Evolutionary conservation across 345 rosid species (phyloP).

Genomic region (Gossypium sturtianum): DNA sequence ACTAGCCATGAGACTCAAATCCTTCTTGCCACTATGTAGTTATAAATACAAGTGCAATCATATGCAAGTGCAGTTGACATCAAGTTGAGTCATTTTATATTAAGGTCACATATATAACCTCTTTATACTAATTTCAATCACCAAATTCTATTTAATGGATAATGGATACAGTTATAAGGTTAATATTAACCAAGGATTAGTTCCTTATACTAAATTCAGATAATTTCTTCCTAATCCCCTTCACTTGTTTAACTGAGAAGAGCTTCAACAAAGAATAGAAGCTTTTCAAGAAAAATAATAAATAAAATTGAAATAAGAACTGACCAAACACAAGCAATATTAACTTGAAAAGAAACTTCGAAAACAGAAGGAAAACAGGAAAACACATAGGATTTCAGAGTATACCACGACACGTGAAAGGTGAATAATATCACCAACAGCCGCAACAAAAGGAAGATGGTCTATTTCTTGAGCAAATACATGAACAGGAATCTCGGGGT

Average conservation of each 20-base stretch:
- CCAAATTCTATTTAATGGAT: neutral
- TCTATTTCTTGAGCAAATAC: conserved; percentile 26
- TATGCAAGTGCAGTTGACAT: neutral
- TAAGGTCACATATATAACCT: neutral
- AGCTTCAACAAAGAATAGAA: too few species aligned
- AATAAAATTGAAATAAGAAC: neutral
- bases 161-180: neutral
- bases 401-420: conserved; percentile 57
- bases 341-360: too few species aligned
- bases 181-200: too few species aligned
- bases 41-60: neutral
- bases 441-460: conserved; percentile 45
- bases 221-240: too few species aligned
- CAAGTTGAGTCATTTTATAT: neutral
- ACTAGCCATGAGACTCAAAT: neutral
- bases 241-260: too few species aligned
- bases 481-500: conserved; percentile 30
- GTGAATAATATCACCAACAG: conserved; percentile 50
- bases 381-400: neutral
- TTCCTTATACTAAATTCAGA: too few species aligned
- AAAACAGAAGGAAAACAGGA: conserved; percentile 3
- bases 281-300: neutral
- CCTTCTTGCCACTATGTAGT: neutral
- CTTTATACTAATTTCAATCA: neutral
- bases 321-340: neutral